A percentile compares a stretch with the other conserved stretches of the same genome.
These are phyloP conservation scores for Cladophialophora yegresii DNA, from an alignment of 2,329 filamentous ascomycete species.

Conservation along the genomic window DNA sequence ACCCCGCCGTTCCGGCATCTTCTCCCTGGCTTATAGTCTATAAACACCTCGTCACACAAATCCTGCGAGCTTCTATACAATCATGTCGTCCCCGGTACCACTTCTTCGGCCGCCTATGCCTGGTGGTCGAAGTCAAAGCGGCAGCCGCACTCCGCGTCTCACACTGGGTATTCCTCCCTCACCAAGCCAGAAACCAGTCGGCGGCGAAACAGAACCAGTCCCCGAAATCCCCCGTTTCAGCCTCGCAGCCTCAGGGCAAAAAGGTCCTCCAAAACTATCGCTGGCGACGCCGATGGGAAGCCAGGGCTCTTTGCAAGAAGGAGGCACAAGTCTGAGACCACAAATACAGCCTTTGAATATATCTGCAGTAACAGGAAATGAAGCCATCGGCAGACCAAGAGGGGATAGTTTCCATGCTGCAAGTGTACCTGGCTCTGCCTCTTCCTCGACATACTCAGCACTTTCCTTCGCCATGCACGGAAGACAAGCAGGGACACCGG, in stretches of 20 bases:
- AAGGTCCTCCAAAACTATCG: slow-evolving; percentile 70
- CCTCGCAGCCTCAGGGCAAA: slow-evolving; percentile 32
- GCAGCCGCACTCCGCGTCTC: slow-evolving; percentile 70
- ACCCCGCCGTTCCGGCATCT: background rate
- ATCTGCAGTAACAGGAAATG: slow-evolving; percentile 58
- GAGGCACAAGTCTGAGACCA: slow-evolving; percentile 56
- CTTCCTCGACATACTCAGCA: slow-evolving; percentile 81
- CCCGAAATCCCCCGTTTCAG: slow-evolving; percentile 43
- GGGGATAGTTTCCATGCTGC: slow-evolving; percentile 79
- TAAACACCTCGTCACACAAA: background rate
- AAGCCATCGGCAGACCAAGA: slow-evolving; percentile 76
- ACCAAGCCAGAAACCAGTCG: slow-evolving; percentile 76
- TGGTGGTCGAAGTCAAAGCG: slow-evolving; percentile 63
- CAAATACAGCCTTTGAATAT: slow-evolving; percentile 56
- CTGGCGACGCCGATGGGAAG: slow-evolving; percentile 87
- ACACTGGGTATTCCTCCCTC: slow-evolving; percentile 89
- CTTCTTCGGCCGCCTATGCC: slow-evolving; percentile 81
- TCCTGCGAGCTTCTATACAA: slow-evolving; percentile 35
- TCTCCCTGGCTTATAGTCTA: background rate
- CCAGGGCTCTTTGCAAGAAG: slow-evolving; percentile 70
- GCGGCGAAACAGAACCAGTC: slow-evolving; percentile 51
- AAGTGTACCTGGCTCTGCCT: slow-evolving; percentile 81
- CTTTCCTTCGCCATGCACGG: slow-evolving; percentile 77
- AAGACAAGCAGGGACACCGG: slow-evolving; percentile 66
- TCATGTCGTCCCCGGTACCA: slow-evolving; percentile 75